phyloP scores from a whole-genome alignment of 2,329 filamentous ascomycete species.

The Colletotrichum higginsianum region DNA sequence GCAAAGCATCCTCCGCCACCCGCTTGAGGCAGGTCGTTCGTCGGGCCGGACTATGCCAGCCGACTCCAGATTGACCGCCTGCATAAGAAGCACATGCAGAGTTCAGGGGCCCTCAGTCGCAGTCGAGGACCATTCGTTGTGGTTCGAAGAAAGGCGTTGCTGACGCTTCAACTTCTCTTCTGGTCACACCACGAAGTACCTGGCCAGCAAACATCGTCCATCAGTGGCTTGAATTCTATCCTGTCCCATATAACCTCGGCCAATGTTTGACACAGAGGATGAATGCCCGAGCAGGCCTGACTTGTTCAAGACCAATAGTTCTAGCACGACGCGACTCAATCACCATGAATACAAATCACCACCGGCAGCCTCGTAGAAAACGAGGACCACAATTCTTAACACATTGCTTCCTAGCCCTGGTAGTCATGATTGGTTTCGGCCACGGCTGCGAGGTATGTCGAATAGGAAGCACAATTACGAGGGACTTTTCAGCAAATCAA shows the following conservation, averaged over 20 bases:
- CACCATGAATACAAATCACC: background rate
- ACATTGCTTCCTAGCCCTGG: background rate
- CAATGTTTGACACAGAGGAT: background rate
- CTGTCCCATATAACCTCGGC: background rate
- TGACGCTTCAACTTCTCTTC: slow-evolving; percentile 1
- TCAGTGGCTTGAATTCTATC: background rate
- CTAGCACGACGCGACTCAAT: background rate
- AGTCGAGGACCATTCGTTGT: too few species aligned
- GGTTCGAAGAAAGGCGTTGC: background rate
- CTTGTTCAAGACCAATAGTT: background rate
- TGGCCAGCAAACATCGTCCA: background rate
- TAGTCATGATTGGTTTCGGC: background rate
- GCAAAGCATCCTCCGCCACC: background rate
- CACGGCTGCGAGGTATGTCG: background rate
- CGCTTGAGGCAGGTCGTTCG: slow-evolving; percentile 15
- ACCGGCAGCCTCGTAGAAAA: background rate
- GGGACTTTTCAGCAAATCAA: background rate
- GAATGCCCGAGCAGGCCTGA: background rate
- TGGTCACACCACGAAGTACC: background rate
- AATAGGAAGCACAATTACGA: background rate
- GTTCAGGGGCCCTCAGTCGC: slow-evolving; percentile 14
- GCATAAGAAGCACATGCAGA: slow-evolving; percentile 16
- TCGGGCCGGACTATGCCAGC: background rate
- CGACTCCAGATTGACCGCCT: slow-evolving; percentile 16
- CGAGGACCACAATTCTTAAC: background rate